Conservation (phyloP, 2,329 filamentous ascomycete species). For the Lasiodiplodia theobromae region DNA sequence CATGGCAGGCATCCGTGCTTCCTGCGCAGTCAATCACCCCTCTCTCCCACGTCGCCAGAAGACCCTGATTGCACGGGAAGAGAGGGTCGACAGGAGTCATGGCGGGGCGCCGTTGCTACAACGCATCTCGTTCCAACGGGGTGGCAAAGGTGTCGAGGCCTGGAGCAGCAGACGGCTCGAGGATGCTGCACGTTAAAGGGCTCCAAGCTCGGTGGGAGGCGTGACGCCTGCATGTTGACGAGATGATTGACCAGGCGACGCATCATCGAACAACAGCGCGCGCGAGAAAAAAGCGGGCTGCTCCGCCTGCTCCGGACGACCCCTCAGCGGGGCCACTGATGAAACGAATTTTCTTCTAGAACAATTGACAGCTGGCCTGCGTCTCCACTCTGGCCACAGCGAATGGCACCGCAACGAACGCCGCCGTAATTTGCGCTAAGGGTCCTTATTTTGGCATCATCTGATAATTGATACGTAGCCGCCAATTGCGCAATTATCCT, state of each 20-base stretch:
- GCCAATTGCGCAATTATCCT: slow-evolving; percentile 21
- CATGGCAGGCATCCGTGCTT: slow-evolving; percentile 20
- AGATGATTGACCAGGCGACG: slow-evolving; percentile 22
- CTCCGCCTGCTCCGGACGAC: slow-evolving; percentile 4
- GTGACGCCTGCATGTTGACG: slow-evolving; percentile 3
- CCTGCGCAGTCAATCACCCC: not conserved
- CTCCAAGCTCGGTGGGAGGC: slow-evolving; percentile 12
- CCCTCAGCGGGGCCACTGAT: slow-evolving; percentile 17
- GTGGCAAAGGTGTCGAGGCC: slow-evolving; percentile 15
- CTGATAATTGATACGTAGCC: slow-evolving; percentile 27
- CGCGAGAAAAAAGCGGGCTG: not conserved
- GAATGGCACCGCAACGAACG: slow-evolving; percentile 16
- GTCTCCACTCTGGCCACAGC: slow-evolving; percentile 11
- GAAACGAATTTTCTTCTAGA: slow-evolving; percentile 12
- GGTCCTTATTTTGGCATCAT: slow-evolving; percentile 24
- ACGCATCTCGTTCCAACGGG: slow-evolving; percentile 17
- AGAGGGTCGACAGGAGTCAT: slow-evolving; percentile 5
- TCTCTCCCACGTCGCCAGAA: slow-evolving; percentile 11
- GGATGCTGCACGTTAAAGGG: slow-evolving; percentile 20
- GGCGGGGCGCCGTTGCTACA: slow-evolving; percentile 17
- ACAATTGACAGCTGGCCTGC: slow-evolving; percentile 19
- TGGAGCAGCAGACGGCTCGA: slow-evolving; percentile 21
- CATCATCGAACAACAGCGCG: slow-evolving; percentile 17
- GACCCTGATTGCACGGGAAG: slow-evolving; percentile 15
- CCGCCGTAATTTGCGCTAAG: slow-evolving; percentile 13